These are phyloP conservation scores for Tylopilus cervinicoccineus DNA, from an alignment of 768 basidiomycete species.

Conservation along the genomic window DNA sequence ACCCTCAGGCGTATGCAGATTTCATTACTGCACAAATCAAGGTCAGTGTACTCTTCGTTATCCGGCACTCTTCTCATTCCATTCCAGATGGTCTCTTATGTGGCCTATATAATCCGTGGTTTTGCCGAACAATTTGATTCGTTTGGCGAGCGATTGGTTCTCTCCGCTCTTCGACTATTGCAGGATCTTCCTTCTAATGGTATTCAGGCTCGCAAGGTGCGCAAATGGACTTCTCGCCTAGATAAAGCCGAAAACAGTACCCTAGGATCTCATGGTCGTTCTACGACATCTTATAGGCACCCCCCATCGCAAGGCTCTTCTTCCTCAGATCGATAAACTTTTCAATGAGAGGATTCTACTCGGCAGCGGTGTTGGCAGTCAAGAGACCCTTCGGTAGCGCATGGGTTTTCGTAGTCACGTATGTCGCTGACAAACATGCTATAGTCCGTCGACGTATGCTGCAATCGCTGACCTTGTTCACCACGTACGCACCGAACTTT, in stretches of 20 bases:
- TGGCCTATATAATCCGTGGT: constrained; percentile 85
- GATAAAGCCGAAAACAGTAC: not conserved
- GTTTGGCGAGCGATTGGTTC: constrained; percentile 77
- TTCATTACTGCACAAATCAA: constrained; percentile 89
- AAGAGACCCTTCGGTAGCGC: constrained; percentile 76
- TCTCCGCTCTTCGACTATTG: constrained; percentile 78
- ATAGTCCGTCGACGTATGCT: constrained; percentile 75
- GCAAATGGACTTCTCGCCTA: constrained; percentile 1
- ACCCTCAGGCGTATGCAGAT: constrained; percentile 71
- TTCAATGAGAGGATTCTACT: constrained; percentile 88
- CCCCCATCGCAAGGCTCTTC: constrained; percentile 70
- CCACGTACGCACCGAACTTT: constrained; percentile 81
- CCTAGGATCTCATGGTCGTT: constrained; percentile 86
- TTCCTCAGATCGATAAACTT: constrained; percentile 83
- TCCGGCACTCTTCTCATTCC: constrained; percentile 3
- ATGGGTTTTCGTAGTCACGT: not conserved
- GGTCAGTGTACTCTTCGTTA: constrained; percentile 36
- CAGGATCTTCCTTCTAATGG: constrained; percentile 91
- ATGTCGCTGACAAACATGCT: constrained; percentile 6
- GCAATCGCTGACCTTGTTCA: constrained; percentile 92
- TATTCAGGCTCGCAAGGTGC: constrained; percentile 75
- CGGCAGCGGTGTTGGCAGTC: constrained; percentile 77
- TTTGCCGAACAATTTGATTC: constrained; percentile 58
- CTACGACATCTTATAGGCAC: constrained; percentile 85
- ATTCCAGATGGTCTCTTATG: constrained; percentile 79